Evolutionary conservation across 73 alveolate species (phyloP).

Genomic region (Paramecium tetraurelia): DNA sequence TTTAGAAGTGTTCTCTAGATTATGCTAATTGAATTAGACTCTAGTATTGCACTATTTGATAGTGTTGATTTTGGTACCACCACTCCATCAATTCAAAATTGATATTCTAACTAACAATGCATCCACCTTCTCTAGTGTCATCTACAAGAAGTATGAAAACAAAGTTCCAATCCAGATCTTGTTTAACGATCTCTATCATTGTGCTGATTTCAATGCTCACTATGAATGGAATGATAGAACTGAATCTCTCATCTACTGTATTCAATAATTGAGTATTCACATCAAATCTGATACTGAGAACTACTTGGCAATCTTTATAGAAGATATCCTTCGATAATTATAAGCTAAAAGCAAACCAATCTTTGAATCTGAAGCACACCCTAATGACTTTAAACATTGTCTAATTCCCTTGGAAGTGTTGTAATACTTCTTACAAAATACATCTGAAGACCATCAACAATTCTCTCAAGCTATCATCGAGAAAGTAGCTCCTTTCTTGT

Average conservation of each 20-base stretch:
- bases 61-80: constrained; percentile 31
- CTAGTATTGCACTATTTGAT: constrained; percentile 27
- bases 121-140: constrained; percentile 9
- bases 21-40: constrained; percentile 49
- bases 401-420: background rate
- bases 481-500: constrained; percentile 12
- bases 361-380: background rate
- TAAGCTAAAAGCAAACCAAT: background rate
- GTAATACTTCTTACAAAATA: constrained; percentile 6
- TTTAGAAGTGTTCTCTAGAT: constrained; percentile 28
- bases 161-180: background rate
- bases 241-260: background rate
- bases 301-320: background rate
- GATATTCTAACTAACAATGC: constrained; percentile 58
- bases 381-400: background rate
- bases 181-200: background rate
- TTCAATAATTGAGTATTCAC: background rate
- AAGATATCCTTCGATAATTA: background rate
- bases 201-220: background rate
- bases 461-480: background rate
- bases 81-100: constrained; percentile 38
- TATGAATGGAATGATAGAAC: constrained; percentile 22
- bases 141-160: constrained; percentile 15
- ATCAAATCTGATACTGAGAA: background rate
- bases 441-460: constrained; percentile 29